Percentiles rank a stretch among this genome's conserved stretches.
Conservation (phyloP, 2,329 filamentous ascomycete genomes). For the Fusarium torulosum region DNA sequence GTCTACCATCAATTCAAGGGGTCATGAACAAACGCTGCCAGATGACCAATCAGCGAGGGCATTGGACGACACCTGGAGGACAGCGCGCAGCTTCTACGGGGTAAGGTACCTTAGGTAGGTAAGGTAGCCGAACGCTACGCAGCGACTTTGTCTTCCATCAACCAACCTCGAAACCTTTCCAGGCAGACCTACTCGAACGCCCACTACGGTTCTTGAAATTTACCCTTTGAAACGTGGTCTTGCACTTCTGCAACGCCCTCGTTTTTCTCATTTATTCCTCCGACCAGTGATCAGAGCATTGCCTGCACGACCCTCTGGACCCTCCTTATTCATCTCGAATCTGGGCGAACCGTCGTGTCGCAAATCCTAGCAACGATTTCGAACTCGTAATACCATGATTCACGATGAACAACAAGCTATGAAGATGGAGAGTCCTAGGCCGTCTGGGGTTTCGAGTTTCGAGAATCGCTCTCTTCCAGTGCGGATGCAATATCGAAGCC, state of each 20-base stretch:
- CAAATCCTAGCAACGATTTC: conserved; percentile 33
- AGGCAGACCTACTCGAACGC: conserved; percentile 16
- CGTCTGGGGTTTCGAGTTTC: conserved; percentile 37
- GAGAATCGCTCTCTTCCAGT: conserved; percentile 51
- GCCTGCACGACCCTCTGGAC: conserved; percentile 11
- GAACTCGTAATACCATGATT: conserved; percentile 49
- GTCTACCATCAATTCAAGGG: conserved; percentile 1
- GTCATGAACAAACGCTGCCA: conserved; percentile 15
- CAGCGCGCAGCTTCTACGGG: conserved; percentile 39
- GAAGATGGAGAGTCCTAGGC: conserved; percentile 46
- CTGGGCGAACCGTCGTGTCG: conserved; percentile 23
- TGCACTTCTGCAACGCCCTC: conserved; percentile 16
- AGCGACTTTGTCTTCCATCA: conserved; percentile 37
- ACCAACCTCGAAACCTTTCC: conserved; percentile 32
- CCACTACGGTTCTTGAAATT: conserved; percentile 13
- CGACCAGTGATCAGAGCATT: conserved; percentile 13
- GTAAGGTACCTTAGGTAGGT: conserved; percentile 33
- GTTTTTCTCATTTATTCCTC: background rate
- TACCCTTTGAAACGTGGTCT: conserved; percentile 31
- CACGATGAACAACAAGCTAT: conserved; percentile 48
- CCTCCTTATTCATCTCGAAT: conserved; percentile 5
- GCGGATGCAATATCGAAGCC: conserved; percentile 70
- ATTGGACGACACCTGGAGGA: conserved; percentile 48
- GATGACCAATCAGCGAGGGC: conserved; percentile 45
- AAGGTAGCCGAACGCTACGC: conserved; percentile 33